phyloP scores from a whole-genome alignment of 805 yeast species.

The Lachancea sp. region DNA sequence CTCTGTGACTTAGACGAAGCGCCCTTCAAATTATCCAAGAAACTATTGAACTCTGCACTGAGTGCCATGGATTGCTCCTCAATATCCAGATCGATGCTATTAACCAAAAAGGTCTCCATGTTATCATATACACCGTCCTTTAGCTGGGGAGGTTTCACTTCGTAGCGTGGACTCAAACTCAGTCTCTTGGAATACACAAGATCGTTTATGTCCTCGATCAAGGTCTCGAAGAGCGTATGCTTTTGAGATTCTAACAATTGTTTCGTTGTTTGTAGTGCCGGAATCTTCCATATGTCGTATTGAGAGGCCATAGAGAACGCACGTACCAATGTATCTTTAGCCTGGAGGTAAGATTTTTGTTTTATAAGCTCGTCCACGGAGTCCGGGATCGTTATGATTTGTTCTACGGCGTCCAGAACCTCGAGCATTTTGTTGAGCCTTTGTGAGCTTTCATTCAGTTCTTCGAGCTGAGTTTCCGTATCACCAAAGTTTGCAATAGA shows the following conservation, averaged over 20 bases:
- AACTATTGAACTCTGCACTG: constrained; percentile 33
- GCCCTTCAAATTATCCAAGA: constrained; percentile 27
- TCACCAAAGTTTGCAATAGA: constrained; percentile 47
- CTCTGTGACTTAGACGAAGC: neutral
- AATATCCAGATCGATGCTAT: constrained; percentile 53
- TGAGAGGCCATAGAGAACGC: constrained; percentile 43
- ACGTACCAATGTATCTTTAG: constrained; percentile 47
- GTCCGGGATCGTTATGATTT: constrained; percentile 51
- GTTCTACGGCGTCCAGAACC: constrained; percentile 59
- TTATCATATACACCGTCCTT: constrained; percentile 32
- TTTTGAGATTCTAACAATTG: constrained; percentile 50
- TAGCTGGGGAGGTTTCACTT: constrained; percentile 17
- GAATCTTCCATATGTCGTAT: constrained; percentile 51
- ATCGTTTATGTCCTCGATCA: constrained; percentile 69
- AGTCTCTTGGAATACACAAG: constrained; percentile 54
- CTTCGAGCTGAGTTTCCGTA: constrained; percentile 52
- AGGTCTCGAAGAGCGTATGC: constrained; percentile 56
- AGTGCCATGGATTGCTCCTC: constrained; percentile 41
- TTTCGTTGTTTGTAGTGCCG: constrained; percentile 46
- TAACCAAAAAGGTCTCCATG: constrained; percentile 49
- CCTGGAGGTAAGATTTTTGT: constrained; percentile 63
- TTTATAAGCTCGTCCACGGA: constrained; percentile 59
- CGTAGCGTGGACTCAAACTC: constrained; percentile 16
- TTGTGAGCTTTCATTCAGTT: constrained; percentile 56
- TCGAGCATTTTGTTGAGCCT: constrained; percentile 64